Conservation (phyloP, 2,329 filamentous ascomycete species). For the Zelopaecilomyces penicillatus region DNA sequence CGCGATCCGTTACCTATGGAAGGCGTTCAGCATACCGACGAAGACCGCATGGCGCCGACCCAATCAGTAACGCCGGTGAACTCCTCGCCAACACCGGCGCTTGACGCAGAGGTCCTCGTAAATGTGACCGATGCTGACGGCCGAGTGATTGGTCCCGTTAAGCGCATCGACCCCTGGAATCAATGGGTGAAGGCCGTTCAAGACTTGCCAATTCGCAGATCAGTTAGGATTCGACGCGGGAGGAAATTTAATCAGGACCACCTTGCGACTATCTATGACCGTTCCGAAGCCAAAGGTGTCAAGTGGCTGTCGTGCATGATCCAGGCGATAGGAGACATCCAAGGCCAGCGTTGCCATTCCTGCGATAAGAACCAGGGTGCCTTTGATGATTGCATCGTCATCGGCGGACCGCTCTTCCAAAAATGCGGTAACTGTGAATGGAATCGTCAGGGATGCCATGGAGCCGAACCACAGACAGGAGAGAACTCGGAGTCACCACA, state of each 20-base stretch:
- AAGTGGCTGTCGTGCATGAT: constrained; percentile 43
- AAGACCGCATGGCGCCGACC: constrained; percentile 2
- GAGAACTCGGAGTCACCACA: not conserved
- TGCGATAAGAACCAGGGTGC: constrained; percentile 36
- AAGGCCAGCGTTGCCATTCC: constrained; percentile 29
- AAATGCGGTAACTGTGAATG: constrained; percentile 46
- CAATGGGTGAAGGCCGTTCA: constrained; percentile 31
- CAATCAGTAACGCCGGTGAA: not conserved
- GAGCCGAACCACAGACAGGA: constrained; percentile 12
- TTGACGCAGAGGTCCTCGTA: constrained; percentile 16
- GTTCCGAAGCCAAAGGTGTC: constrained; percentile 32
- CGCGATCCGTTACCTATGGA: constrained; percentile 12
- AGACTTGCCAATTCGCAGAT: constrained; percentile 28
- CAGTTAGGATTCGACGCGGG: constrained; percentile 33
- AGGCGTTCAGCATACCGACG: constrained; percentile 9
- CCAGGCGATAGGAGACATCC: constrained; percentile 38
- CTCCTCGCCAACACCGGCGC: constrained; percentile 1
- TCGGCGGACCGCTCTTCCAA: constrained; percentile 33
- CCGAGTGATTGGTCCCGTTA: constrained; percentile 29
- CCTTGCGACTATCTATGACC: constrained; percentile 33
- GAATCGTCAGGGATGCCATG: constrained; percentile 32
- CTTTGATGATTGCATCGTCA: constrained; percentile 37
- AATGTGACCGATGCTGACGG: constrained; percentile 30
- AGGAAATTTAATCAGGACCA: constrained; percentile 32
- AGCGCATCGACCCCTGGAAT: constrained; percentile 29